Base-by-base conservation (phyloP, 345 rosid species). In the Erysimum cheiranthoides region DNA sequence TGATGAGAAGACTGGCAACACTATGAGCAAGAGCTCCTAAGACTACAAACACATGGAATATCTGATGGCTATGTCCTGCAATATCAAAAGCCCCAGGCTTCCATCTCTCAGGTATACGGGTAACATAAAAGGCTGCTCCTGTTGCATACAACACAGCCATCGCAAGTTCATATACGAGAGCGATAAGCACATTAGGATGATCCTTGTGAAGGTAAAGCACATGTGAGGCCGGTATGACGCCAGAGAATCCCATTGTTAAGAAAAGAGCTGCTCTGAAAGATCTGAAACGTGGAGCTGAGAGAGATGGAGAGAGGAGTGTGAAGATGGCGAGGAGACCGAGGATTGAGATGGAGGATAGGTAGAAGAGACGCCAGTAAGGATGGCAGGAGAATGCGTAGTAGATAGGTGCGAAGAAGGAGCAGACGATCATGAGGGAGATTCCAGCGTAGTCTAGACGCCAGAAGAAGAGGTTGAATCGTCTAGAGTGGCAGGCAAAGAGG, bases 401-500 rank as follows among this genome's bases (percentile, higher is more conserved):
- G 81, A 95, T 76, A 3, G 98, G 97, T 32, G 94, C 96, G 16
- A 86, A 88, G 88, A 92, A 95, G 12, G 99, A 92, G 72, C 84
- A 89, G 76, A 95, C 86, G 7, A 95, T 92, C 98, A 92, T 92
- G 49, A 90, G 84, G 38, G 96, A 92, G 79, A 95, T 95, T 49
- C 98, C 98, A 0, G 98, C 92, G 3, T 95, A 95, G 81, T 95
- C 97, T 3, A 95, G 84, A 32, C 97, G 93, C 99, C 99, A 92
- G 79, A 95, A 92, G 90, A 92, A 87, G 81, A 84, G 79, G 83
- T 78, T 83, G 83, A 86, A 88, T 27, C 77, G 70, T 74, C 76
- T 85, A 6, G 99, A 92, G 73, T 95, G 99, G 75, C 93, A 92
- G 54, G 97, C 98, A 7, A 95, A 87, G 69, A 92, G 98, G 81